A percentile compares a stretch with the other conserved stretches of the same genome.
Conservation (phyloP, 1,284 basidiomycete species). For the Rhodotorula glutinis region DNA sequence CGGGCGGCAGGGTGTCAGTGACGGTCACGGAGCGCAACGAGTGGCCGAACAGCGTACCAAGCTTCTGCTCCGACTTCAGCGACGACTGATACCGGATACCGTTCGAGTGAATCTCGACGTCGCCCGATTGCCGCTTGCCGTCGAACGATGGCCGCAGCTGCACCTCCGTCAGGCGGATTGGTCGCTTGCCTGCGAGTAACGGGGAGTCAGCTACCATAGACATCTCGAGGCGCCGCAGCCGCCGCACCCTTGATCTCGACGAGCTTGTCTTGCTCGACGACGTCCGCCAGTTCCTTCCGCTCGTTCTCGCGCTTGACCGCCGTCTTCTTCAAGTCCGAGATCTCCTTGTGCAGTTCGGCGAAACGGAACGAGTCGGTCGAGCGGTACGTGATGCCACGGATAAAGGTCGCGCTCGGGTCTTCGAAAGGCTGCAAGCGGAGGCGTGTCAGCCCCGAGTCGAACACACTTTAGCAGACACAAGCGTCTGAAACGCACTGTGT, state of each 20-base stretch:
- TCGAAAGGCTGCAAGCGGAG: constrained; percentile 74
- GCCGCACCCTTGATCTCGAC: constrained; percentile 70
- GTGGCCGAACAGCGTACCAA: too few relatives aligned
- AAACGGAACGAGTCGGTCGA: constrained; percentile 86
- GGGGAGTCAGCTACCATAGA: not conserved
- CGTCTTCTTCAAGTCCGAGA: constrained; percentile 92
- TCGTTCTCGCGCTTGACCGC: constrained; percentile 96
- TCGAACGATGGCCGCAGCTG: constrained; percentile 91
- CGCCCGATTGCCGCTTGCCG: constrained; percentile 80
- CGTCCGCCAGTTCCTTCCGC: constrained; percentile 96
- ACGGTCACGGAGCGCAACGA: too few relatives aligned
- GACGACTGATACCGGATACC: constrained; percentile 91
- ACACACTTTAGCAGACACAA: too few relatives aligned
- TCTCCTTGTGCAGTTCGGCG: constrained; percentile 82
- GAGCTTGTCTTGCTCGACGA: constrained; percentile 89
- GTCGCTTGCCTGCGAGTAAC: constrained; percentile 52
- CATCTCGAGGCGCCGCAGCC: too few relatives aligned
- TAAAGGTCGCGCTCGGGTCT: constrained; percentile 93
- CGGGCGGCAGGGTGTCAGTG: too few relatives aligned
- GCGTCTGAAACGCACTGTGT: constrained; percentile 61
- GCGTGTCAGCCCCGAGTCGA: not conserved
- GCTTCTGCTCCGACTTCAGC: constrained; percentile 70
- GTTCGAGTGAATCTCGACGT: constrained; percentile 96
- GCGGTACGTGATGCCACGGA: constrained; percentile 91
- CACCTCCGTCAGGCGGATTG: constrained; percentile 80